phyloP scores from a whole-genome alignment of 1,284 basidiomycete genomes.

The Ceratobasidium sp. region DNA sequence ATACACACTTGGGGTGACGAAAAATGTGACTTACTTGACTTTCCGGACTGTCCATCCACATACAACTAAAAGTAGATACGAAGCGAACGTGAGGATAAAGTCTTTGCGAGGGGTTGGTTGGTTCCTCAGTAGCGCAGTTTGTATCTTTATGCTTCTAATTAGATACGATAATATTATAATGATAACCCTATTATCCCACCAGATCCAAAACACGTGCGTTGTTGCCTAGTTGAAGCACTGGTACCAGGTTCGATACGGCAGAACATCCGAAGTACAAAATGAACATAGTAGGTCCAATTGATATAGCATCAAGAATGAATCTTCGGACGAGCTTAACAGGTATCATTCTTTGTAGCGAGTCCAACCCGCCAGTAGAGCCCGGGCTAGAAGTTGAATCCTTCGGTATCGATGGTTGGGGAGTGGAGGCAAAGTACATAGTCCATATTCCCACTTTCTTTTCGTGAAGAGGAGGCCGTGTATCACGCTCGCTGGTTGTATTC shows the following conservation, averaged over 20 bases:
- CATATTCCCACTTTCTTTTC: conserved; percentile 9
- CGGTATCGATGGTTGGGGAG: background rate
- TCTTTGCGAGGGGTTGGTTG: background rate
- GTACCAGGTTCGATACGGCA: background rate
- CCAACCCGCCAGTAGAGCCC: background rate
- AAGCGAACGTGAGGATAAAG: background rate
- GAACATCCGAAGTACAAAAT: conserved; percentile 6
- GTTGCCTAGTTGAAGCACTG: conserved; percentile 12
- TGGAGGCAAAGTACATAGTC: conserved; percentile 11
- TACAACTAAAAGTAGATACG: background rate
- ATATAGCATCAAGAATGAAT: conserved; percentile 13
- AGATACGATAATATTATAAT: background rate
- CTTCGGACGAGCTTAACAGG: background rate
- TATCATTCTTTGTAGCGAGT: background rate
- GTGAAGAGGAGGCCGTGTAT: background rate
- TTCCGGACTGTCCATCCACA: conserved; percentile 10
- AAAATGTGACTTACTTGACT: background rate
- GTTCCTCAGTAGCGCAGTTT: conserved; percentile 15
- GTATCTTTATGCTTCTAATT: background rate
- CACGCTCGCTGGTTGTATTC: too few species aligned
- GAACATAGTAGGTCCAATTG: conserved; percentile 14
- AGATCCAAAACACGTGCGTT: conserved; percentile 12
- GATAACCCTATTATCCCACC: background rate
- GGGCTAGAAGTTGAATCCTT: background rate
- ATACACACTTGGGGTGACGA: too few species aligned